Percentiles rank a stretch among this genome's conserved stretches.
phyloP scores from a whole-genome alignment of 805 yeast genomes.

The Metschnikowia chrysomelidarum region DNA sequence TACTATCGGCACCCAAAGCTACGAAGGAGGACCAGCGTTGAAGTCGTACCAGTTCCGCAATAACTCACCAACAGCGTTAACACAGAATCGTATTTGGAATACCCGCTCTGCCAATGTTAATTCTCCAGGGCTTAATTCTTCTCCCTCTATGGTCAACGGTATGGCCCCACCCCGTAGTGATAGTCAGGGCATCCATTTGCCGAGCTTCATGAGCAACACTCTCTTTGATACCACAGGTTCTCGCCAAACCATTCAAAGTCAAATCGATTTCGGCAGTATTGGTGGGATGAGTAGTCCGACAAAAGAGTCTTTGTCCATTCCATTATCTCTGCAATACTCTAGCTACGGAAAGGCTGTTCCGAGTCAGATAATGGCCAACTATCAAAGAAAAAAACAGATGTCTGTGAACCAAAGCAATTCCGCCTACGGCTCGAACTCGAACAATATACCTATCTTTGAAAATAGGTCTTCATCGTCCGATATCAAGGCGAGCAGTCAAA shows the following conservation, averaged over 20 bases:
- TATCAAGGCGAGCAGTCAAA: constrained; percentile 8
- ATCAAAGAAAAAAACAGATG: constrained; percentile 11
- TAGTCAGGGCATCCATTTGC: constrained; percentile 18
- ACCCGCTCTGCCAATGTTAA: constrained; percentile 8
- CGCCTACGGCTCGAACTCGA: constrained; percentile 25
- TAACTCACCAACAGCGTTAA: constrained; percentile 6
- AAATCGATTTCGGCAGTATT: constrained; percentile 12
- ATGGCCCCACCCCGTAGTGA: constrained; percentile 11
- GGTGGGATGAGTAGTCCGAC: constrained; percentile 7
- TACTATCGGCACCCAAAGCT: constrained; percentile 7
- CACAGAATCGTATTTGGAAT: constrained; percentile 11
- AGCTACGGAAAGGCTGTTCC: constrained; percentile 8
- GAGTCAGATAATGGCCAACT: constrained; percentile 7
- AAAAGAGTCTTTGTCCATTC: constrained; percentile 8
- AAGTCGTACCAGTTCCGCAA: constrained; percentile 10
- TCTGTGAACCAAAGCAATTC: constrained; percentile 31
- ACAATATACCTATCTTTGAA: constrained; percentile 10
- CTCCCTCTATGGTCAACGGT: constrained; percentile 7
- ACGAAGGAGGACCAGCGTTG: constrained; percentile 9
- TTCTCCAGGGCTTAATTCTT: constrained; percentile 5
- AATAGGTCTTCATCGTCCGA: constrained; percentile 13
- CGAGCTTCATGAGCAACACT: constrained; percentile 18
- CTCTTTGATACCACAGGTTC: constrained; percentile 6
- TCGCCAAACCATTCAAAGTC: constrained; percentile 7
- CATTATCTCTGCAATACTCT: constrained; percentile 9